phyloP scores from a whole-genome alignment of 495 filamentous ascomycete genomes.

The Penicillium atrosanguineum region DNA sequence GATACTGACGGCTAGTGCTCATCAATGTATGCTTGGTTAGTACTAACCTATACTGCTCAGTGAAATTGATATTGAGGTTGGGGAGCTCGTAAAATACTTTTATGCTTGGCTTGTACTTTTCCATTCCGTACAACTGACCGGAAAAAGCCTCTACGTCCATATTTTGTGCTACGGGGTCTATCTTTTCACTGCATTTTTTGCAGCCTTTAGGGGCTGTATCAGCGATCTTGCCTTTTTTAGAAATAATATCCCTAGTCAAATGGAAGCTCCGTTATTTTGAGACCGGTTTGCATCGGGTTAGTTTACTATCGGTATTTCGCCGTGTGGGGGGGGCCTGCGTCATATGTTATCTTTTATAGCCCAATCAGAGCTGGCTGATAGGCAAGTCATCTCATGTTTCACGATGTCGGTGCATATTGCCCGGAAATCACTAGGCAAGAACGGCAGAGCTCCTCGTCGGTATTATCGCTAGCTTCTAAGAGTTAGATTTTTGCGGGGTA shows the following conservation, averaged over 20 bases:
- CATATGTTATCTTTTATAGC: not conserved
- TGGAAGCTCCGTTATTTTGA: too few relatives aligned
- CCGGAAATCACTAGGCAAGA: not conserved
- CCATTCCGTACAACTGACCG: too few relatives aligned
- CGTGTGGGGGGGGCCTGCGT: not conserved
- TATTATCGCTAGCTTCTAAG: not conserved
- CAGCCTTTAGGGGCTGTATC: not conserved
- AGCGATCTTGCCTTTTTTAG: not conserved
- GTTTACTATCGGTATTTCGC: not conserved
- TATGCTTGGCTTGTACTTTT: too few relatives aligned
- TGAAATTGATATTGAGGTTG: too few relatives aligned
- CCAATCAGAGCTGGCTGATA: constrained; percentile 2
- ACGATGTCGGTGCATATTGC: not conserved
- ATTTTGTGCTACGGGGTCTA: too few relatives aligned
- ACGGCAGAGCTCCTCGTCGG: not conserved
- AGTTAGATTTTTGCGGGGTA: constrained; percentile 9
- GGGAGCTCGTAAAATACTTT: too few relatives aligned
- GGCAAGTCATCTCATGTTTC: constrained; percentile 1
- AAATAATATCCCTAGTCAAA: not conserved
- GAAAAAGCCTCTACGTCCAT: too few relatives aligned
- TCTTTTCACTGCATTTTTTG: too few relatives aligned
- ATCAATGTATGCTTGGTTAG: too few relatives aligned
- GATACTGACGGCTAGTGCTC: too few relatives aligned
- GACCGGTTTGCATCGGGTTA: not conserved
- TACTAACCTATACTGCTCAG: too few relatives aligned